phyloP scores from a whole-genome alignment of 1,284 basidiomycete species.

The Exobasidium rhododendri region DNA sequence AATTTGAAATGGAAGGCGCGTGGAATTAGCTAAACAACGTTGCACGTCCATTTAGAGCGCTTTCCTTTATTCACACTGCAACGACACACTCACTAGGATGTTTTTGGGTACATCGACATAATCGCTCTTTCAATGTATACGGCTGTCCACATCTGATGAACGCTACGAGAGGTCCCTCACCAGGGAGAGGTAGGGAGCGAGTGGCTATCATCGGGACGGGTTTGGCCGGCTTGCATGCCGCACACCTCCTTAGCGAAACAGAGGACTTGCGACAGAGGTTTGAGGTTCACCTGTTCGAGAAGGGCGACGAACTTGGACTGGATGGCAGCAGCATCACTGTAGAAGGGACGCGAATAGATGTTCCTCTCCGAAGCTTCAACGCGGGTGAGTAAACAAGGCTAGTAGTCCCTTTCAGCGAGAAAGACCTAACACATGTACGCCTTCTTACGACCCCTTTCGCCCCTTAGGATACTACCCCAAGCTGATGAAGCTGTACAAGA shows the following conservation, averaged over 20 bases:
- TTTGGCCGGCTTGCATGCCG: conserved; percentile 76
- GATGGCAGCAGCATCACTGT: conserved; percentile 47
- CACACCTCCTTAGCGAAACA: conserved; percentile 62
- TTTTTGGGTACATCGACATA: no score
- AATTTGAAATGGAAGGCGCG: no score
- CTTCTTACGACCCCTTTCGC: no score
- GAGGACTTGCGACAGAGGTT: conserved; percentile 12
- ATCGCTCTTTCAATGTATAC: no score
- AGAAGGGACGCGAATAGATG: conserved; percentile 38
- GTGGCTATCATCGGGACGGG: conserved; percentile 85
- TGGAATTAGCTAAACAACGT: no score
- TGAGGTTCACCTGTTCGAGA: conserved; percentile 44
- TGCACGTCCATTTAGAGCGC: no score
- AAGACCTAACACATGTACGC: no score
- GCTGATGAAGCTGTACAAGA: conserved; percentile 37
- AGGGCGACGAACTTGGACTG: conserved; percentile 40
- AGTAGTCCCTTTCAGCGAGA: neutral
- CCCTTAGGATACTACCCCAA: conserved; percentile 53
- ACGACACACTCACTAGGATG: no score
- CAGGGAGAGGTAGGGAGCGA: no score
- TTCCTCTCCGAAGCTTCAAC: conserved; percentile 52
- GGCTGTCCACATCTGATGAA: no score
- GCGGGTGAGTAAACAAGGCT: conserved; percentile 22
- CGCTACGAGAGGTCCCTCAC: no score
- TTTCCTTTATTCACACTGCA: no score